Base-by-base conservation (phyloP, 495 filamentous ascomycete genomes). In the Xeromyces bisporus region DNA sequence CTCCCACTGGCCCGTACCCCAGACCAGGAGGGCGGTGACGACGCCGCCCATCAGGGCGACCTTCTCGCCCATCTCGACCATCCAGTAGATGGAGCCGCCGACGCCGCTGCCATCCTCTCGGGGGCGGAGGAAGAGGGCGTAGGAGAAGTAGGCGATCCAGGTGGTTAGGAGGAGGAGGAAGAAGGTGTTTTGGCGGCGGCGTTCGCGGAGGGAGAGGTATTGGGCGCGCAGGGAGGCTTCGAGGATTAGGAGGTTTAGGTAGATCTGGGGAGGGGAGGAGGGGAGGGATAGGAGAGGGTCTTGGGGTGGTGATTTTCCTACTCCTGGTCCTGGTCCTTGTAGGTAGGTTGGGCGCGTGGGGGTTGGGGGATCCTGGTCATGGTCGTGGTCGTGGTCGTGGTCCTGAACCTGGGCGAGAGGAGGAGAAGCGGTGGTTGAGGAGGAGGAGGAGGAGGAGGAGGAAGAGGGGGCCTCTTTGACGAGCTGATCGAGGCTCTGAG, bases 191-290 rank as follows among this genome's bases (percentile, higher is more conserved):
- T 93, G 84, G 3, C 89, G 75, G 21, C 87, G 71, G 26, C 91
- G 79, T 28, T 84, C 76, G 14, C 84, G 82, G 28, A 94, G 66
- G 33, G 80, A 73, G 31, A 99, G 69, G 53, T 92, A 96, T 46
- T 99, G 89, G 12, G 78, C 74, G 26, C 89, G 85, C 15, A 99
- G 64, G 9, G 83, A 92, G 29, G 84, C 83, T 54, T 99, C 89
- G 48, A 99, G 77, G 43, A 99, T 87, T 31, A 99, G 65, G 23
- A 99, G 78, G 51, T 99, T 99, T 42, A 96, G 70, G 60, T 96
- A 99, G 44, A 96, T 93, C 58, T 94, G 91, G n/a, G 82, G 82
- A 48, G 80, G 87, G 17, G 86, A 83, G 37, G 79, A 87, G 7
- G 89, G 87, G 17, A 91, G 71, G 24, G 74, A 69, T 34, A 76